phyloP scores from a whole-genome alignment of 2,329 filamentous ascomycete species.

The Trichoderma sp. region DNA sequence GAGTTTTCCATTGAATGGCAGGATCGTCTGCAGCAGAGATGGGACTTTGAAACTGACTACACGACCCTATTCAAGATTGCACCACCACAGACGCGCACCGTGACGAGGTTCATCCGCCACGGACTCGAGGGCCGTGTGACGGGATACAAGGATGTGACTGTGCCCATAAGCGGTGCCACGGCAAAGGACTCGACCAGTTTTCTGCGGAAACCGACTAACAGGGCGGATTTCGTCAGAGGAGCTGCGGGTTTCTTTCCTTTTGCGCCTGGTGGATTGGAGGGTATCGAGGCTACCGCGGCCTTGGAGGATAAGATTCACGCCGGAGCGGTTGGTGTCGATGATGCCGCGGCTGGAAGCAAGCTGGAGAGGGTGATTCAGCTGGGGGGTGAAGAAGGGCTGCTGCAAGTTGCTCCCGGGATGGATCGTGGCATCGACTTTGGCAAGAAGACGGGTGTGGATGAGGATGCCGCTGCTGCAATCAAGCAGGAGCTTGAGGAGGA shows the following conservation, averaged over 20 bases:
- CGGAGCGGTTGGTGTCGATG: conserved; percentile 42
- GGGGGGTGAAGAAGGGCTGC: conserved; percentile 68
- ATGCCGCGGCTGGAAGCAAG: conserved; percentile 48
- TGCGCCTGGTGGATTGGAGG: conserved; percentile 83
- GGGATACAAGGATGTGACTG: conserved; percentile 89
- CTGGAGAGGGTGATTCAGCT: conserved; percentile 87
- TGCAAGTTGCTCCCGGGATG: conserved; percentile 81
- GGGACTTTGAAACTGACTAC: conserved; percentile 79
- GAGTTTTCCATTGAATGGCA: conserved; percentile 84
- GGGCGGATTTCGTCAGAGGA: conserved; percentile 88
- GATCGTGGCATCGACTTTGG: conserved; percentile 71
- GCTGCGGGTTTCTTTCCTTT: conserved; percentile 94
- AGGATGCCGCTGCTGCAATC: conserved; percentile 65
- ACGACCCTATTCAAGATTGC: conserved; percentile 82
- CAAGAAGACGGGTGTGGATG: conserved; percentile 55
- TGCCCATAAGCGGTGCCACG: conserved; percentile 82
- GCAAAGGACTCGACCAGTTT: conserved; percentile 95
- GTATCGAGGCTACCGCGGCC: conserved; percentile 79
- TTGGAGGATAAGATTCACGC: conserved; percentile 72
- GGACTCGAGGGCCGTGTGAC: conserved; percentile 90
- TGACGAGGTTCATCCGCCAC: conserved; percentile 86
- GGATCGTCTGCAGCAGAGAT: conserved; percentile 81
- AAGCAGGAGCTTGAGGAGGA: conserved; percentile 58
- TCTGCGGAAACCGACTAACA: conserved; percentile 76
- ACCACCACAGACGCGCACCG: conserved; percentile 88